Evolutionary conservation across 139 green algal species (phyloP).

Genomic region (Coelastrella sp.): DNA sequence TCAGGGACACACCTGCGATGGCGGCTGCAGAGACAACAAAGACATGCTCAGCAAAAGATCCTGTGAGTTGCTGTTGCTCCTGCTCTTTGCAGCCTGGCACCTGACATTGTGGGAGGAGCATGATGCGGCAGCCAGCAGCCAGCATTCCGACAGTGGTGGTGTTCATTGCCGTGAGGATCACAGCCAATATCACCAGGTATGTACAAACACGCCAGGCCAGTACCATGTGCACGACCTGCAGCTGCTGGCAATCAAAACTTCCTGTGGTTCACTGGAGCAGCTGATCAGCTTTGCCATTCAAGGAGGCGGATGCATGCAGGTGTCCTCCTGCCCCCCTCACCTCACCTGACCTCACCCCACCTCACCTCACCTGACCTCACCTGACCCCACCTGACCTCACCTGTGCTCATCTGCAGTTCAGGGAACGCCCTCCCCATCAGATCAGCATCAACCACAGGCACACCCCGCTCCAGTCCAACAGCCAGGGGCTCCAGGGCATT

Average conservation of each 20-base stretch:
- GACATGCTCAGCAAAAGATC: too few species aligned
- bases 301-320: not conserved
- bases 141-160: too few species aligned
- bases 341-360: not conserved
- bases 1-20: slow-evolving; percentile 49
- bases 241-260: not conserved
- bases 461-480: slow-evolving; percentile 39
- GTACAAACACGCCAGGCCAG: too few species aligned
- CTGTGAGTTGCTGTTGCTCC: too few species aligned
- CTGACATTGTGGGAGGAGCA: too few species aligned
- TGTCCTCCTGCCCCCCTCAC: not conserved
- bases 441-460: slow-evolving; percentile 64
- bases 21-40: slow-evolving; percentile 32
- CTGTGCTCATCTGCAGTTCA: slow-evolving; percentile 57
- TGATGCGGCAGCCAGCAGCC: too few species aligned
- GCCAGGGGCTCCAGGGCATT: slow-evolving; percentile 61
- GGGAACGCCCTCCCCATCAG: slow-evolving; percentile 66
- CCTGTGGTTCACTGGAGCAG: not conserved
- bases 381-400: not conserved
- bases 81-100: too few species aligned
- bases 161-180: too few species aligned
- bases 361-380: not conserved
- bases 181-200: too few species aligned
- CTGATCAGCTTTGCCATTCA: not conserved
- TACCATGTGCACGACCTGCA: not conserved